Percentiles rank a stretch among this genome's conserved stretches.
Conservation (phyloP, 176 grass and related monocot species). For the Paspalum vaginatum region DNA sequence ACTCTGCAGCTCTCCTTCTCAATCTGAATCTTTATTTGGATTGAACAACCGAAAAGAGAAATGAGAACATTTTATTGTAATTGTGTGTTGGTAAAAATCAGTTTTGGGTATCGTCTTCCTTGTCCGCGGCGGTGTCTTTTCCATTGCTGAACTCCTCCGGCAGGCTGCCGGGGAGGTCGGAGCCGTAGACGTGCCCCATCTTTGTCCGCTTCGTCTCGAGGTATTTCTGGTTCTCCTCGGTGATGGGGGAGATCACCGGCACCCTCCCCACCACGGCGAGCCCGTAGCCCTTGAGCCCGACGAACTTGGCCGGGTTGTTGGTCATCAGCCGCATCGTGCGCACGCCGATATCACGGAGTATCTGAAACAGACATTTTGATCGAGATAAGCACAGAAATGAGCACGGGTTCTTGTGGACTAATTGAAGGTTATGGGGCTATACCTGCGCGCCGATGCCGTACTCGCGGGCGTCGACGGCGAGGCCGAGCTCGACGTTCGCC, state of each 20-base stretch:
- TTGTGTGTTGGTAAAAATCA: conserved; percentile 11
- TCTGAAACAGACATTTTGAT: conserved; percentile 38
- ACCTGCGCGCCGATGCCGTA: conserved; percentile 98
- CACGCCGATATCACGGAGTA: conserved; percentile 79
- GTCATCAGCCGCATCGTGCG: conserved; percentile 95
- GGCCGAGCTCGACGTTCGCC: conserved; percentile 90
- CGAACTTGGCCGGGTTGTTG: conserved; percentile 92
- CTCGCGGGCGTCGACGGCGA: conserved; percentile 84
- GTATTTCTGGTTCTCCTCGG: conserved; percentile 88
- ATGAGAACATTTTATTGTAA: neutral
- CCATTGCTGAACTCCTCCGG: conserved; percentile 55
- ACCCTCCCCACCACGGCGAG: conserved; percentile 87
- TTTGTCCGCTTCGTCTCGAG: conserved; percentile 95
- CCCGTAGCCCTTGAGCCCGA: conserved; percentile 90
- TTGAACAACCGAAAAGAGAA: neutral
- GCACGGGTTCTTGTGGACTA: neutral
- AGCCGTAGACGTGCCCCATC: conserved; percentile 94
- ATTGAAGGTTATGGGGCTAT: neutral
- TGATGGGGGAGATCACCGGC: conserved; percentile 85
- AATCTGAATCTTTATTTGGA: neutral
- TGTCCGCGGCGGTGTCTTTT: conserved; percentile 13
- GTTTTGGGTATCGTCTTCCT: conserved; percentile 35
- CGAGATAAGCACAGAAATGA: neutral
- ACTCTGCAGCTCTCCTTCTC: neutral
- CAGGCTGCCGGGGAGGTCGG: conserved; percentile 72